Conservation (phyloP, 2,329 filamentous ascomycete genomes). For the Colletotrichum nymphaeae region DNA sequence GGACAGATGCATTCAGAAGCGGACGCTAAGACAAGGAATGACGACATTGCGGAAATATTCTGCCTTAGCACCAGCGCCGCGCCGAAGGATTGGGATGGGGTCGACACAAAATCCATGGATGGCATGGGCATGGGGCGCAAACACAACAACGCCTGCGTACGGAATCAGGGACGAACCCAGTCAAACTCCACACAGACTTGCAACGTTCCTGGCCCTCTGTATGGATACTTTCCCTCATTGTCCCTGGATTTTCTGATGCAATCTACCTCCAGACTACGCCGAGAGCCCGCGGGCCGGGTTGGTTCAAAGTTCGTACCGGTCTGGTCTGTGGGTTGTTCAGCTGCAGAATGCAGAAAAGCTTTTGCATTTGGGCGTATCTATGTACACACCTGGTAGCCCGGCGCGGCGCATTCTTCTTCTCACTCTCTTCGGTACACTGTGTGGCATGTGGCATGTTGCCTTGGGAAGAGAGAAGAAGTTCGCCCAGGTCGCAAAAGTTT, state of each 20-base stretch:
- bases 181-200: conserved; percentile 32
- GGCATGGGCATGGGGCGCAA: neutral
- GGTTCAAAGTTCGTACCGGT: neutral
- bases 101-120: neutral
- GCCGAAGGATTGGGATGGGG: conserved; percentile 24
- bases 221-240: conserved; percentile 19
- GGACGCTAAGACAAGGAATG: conserved; percentile 18
- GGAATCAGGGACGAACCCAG: conserved; percentile 25
- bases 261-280: neutral
- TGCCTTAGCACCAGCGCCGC: conserved; percentile 15
- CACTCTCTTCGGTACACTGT: neutral
- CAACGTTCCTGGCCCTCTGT: conserved; percentile 11
- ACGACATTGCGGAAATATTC: conserved; percentile 34
- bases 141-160: neutral
- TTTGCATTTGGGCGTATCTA: neutral
- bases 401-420: neutral
- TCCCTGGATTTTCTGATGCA: conserved; percentile 30
- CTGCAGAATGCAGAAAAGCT: neutral
- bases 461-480: neutral
- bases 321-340: neutral
- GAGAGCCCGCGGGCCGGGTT: conserved; percentile 2
- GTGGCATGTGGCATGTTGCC: conserved; percentile 16
- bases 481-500: conserved; percentile 4
- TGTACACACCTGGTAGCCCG: neutral
- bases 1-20: neutral